Base-by-base conservation (phyloP, 2,329 filamentous ascomycete genomes). In the Neurospora sp. region DNA sequence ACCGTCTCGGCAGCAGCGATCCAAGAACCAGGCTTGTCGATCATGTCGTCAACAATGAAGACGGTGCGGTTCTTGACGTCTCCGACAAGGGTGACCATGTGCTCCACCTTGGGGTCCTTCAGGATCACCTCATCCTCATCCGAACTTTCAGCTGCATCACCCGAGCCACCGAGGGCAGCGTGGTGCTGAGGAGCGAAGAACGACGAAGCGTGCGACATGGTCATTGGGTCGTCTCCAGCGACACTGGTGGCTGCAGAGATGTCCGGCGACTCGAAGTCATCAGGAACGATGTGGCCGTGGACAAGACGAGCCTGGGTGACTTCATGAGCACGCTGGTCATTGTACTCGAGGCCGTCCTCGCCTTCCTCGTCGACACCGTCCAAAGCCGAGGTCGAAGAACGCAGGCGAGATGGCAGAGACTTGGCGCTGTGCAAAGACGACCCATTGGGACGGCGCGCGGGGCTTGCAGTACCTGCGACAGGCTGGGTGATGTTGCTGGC, bases 31-130 rank as follows among this genome's bases (percentile, higher is more conserved):
- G 93, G 90, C 82, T 97, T 97, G 82, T 99, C 96, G 77, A 99
- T 97, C 92, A 99, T 98, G 79, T 99, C 96, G 79, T 99, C 96
- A 67, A 99, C 92, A 72, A 99, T 93, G 78, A 99, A 91, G 69
- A 98, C 96, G 0, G 93, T 90, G 71, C 93, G 89, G 78, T 93
- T 89, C 77, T 90, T 91, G 71, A 99, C 96, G 76, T 98, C 93
- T 72, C 96, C 96, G 15, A 99, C 96, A n/a, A 99, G 85, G 0
- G 96, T 99, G 76, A 99, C 96, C 84, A 95, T 97, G 77, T 94
- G 93, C 82, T 99, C 96, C 28, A 95, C 85, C 72, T 91, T 90
- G 11, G 91, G 89, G 74, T 95, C 89, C 76, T 91, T 88, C 68
- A 95, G 88, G n/a, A 90, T 89, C 74, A 96, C 93, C 76, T 99